Conservation (phyloP, 495 filamentous ascomycete species). For the Penicillium cataractarum region DNA sequence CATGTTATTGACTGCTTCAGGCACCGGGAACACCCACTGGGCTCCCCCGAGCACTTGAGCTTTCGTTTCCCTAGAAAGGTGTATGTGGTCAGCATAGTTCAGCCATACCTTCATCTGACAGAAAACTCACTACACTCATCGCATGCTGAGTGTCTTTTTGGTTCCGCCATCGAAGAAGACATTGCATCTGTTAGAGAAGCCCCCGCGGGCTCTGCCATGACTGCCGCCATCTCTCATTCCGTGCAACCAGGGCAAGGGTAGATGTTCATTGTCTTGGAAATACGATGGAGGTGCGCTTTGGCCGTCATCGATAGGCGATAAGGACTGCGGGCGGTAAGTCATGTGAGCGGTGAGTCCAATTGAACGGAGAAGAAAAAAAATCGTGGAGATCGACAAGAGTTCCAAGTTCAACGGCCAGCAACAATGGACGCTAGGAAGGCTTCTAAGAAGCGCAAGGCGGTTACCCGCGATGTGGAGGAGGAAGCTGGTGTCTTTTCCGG, state of each 20-base stretch:
- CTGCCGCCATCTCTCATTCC: slow-evolving; percentile 6
- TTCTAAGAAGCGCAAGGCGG: slow-evolving; percentile 62
- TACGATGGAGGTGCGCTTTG: slow-evolving; percentile 6
- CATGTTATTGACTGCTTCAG: slow-evolving; percentile 45
- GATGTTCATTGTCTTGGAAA: background rate
- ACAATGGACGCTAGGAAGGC: slow-evolving; percentile 43
- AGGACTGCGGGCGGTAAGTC: slow-evolving; percentile 41
- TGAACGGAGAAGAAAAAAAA: slow-evolving; percentile 40
- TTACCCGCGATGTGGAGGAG: slow-evolving; percentile 56
- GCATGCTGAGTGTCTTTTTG: slow-evolving; percentile 47
- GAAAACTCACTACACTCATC: slow-evolving; percentile 47
- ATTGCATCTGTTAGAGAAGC: slow-evolving; percentile 1
- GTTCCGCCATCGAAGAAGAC: slow-evolving; percentile 15
- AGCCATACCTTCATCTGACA: background rate
- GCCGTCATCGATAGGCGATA: slow-evolving; percentile 32
- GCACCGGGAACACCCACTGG: slow-evolving; percentile 46
- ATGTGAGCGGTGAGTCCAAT: slow-evolving; percentile 48
- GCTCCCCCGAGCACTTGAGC: slow-evolving; percentile 53
- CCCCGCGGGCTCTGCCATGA: slow-evolving; percentile 8
- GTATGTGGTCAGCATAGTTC: slow-evolving; percentile 23
- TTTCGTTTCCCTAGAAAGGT: slow-evolving; percentile 45
- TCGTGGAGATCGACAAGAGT: slow-evolving; percentile 22
- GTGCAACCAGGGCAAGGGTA: background rate
- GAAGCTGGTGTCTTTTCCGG: slow-evolving; percentile 60
- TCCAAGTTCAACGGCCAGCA: slow-evolving; percentile 20